Evolutionary conservation across 345 rosid genomes (phyloP).

Genomic region (Acer campestre): DNA sequence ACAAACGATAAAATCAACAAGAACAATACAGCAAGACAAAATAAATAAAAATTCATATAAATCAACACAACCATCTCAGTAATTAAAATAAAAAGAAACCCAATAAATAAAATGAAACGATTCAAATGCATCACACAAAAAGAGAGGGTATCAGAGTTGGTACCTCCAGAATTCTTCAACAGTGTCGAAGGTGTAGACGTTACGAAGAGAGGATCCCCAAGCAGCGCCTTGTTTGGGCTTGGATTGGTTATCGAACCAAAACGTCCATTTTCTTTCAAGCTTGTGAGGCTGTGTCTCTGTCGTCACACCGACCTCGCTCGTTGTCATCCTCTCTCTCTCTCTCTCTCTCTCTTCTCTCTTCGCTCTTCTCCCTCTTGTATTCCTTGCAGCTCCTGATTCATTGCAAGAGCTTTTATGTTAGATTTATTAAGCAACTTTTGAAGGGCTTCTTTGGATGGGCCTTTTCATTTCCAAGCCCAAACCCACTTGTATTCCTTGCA

Average conservation of each 20-base stretch:
- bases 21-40: neutral
- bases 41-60: neutral
- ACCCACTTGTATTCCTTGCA: neutral
- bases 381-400: neutral
- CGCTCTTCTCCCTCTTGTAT: neutral
- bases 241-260: conserved; percentile 88
- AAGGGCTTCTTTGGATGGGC: neutral
- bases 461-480: neutral
- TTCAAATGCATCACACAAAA: neutral
- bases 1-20: neutral
- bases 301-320: conserved; percentile 45
- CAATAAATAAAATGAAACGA: neutral
- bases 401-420: neutral
- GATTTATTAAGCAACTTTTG: neutral
- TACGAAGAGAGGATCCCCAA: conserved; percentile 85
- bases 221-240: conserved; percentile 79
- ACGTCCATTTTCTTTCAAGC: conserved; percentile 86
- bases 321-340: conserved; percentile 3
- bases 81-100: neutral
- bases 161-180: conserved; percentile 98
- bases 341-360: too few relatives aligned
- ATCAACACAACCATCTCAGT: neutral
- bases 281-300: conserved; percentile 53
- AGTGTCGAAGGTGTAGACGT: conserved; percentile 80
- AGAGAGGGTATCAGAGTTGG: neutral